Evolutionary conservation across 495 filamentous ascomycete genomes (phyloP).

Genomic region (Neurospora sp.): DNA sequence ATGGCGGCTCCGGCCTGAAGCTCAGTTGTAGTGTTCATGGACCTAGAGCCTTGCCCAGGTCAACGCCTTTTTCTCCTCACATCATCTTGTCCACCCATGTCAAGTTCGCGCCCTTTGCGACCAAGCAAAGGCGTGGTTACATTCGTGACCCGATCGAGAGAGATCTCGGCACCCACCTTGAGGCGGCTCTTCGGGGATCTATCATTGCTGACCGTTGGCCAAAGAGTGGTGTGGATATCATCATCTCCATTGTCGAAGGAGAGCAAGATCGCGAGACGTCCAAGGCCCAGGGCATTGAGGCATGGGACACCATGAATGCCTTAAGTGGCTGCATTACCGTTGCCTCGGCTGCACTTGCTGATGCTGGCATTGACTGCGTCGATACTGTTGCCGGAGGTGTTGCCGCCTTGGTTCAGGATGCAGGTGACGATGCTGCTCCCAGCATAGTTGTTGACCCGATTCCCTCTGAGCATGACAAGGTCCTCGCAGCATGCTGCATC

Average conservation of each 20-base stretch:
- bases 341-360: constrained; percentile 87
- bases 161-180: constrained; percentile 82
- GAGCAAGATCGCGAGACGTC: constrained; percentile 48
- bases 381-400: constrained; percentile 86
- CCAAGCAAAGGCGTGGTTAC: constrained; percentile 70
- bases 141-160: constrained; percentile 77
- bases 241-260: constrained; percentile 85
- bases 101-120: constrained; percentile 93
- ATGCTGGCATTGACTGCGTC: constrained; percentile 92
- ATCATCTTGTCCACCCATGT: constrained; percentile 84
- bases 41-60: constrained; percentile 80
- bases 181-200: constrained; percentile 78
- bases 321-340: constrained; percentile 88
- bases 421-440: constrained; percentile 23
- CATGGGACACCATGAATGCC: constrained; percentile 70
- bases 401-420: constrained; percentile 58
- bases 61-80: constrained; percentile 79
- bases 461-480: constrained; percentile 66
- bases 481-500: constrained; percentile 77
- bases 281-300: constrained; percentile 46
- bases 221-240: constrained; percentile 88
- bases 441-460: constrained; percentile 72
- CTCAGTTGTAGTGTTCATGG: constrained; percentile 88
- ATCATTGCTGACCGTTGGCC: constrained; percentile 92
- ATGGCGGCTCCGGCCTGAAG: constrained; percentile 58